Percentiles rank a stretch among this genome's conserved stretches.
Evolutionary conservation across 1,284 basidiomycete species (phyloP).

Genomic region (Ganoderma lingzhi): DNA sequence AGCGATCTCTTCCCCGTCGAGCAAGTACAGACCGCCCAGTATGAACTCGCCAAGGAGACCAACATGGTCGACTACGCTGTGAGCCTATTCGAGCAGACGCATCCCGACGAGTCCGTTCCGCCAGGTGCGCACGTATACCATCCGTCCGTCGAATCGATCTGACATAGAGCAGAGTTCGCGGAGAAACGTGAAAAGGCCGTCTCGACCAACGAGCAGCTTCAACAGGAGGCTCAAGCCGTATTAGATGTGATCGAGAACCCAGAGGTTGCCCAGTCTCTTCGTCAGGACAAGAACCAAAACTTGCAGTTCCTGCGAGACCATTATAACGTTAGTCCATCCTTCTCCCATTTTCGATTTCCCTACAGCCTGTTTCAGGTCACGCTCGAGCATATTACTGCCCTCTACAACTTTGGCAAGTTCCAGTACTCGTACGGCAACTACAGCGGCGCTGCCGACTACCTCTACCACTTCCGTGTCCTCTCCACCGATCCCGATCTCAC

Average conservation of each 20-base stretch:
- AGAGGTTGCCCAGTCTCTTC: slow-evolving; percentile 88
- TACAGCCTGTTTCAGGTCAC: slow-evolving; percentile 68
- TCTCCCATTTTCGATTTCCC: neutral
- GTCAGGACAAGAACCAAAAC: slow-evolving; percentile 98
- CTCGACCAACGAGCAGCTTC: slow-evolving; percentile 83
- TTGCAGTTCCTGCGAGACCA: slow-evolving; percentile 93
- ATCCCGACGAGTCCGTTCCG: slow-evolving; percentile 74
- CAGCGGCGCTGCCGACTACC: slow-evolving; percentile 94
- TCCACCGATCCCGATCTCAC: slow-evolving; percentile 93
- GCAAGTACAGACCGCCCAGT: slow-evolving; percentile 87
- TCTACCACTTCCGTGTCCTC: slow-evolving; percentile 98
- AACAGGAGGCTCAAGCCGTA: slow-evolving; percentile 91
- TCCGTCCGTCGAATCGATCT: slow-evolving; percentile 3
- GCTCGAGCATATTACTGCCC: slow-evolving; percentile 92
- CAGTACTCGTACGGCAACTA: slow-evolving; percentile 98
- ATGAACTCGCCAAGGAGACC: slow-evolving; percentile 96
- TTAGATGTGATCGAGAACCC: slow-evolving; percentile 97
- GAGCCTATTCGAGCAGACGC: slow-evolving; percentile 79
- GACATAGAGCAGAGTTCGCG: slow-evolving; percentile 71
- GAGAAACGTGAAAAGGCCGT: slow-evolving; percentile 84
- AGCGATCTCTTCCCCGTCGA: slow-evolving; percentile 76
- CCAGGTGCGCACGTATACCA: slow-evolving; percentile 54
- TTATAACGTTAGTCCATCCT: slow-evolving; percentile 63
- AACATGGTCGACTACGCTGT: slow-evolving; percentile 96
- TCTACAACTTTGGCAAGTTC: slow-evolving; percentile 99